Evolutionary conservation across 139 green algal species (phyloP).

Genomic region (Auxenochlorella protothecoides): DNA sequence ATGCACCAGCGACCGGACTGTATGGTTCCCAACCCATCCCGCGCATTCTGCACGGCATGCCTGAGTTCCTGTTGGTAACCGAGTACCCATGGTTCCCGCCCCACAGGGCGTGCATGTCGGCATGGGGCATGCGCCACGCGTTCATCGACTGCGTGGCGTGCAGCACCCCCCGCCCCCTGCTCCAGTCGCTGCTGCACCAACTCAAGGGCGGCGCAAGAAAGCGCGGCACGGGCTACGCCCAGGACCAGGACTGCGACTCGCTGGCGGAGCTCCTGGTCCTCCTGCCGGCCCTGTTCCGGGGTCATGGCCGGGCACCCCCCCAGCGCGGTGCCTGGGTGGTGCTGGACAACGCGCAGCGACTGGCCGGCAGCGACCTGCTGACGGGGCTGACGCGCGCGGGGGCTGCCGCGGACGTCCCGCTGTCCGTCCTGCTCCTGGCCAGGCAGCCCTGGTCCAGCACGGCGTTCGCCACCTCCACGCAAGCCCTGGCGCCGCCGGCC

Average conservation of each 20-base stretch:
- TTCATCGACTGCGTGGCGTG: constrained; percentile 31
- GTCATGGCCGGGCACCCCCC: neutral
- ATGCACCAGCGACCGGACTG: no score
- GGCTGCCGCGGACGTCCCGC: constrained; percentile 6
- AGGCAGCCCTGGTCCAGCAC: constrained; percentile 13
- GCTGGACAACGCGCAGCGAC: constrained; percentile 26
- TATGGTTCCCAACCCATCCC: no score
- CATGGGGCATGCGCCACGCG: constrained; percentile 1
- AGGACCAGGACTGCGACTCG: constrained; percentile 13
- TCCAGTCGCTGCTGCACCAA: constrained; percentile 27
- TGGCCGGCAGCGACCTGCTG: constrained; percentile 21
- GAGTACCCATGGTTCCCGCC: no score
- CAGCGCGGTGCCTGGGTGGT: constrained; percentile 11
- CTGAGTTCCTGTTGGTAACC: no score
- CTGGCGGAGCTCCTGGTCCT: constrained; percentile 23
- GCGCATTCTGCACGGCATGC: no score
- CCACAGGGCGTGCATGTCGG: no score
- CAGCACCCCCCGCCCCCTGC: constrained; percentile 2
- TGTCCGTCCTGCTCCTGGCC: constrained; percentile 29
- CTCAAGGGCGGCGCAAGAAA: constrained; percentile 30
- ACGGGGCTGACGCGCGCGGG: constrained; percentile 12
- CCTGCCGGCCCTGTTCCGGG: constrained; percentile 2
- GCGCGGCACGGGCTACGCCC: constrained; percentile 10
- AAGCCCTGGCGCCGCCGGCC: neutral
- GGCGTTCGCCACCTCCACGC: constrained; percentile 16